Evolutionary conservation across 2,329 filamentous ascomycete species (phyloP).

Genomic region (Trichoderma cornu-damae): DNA sequence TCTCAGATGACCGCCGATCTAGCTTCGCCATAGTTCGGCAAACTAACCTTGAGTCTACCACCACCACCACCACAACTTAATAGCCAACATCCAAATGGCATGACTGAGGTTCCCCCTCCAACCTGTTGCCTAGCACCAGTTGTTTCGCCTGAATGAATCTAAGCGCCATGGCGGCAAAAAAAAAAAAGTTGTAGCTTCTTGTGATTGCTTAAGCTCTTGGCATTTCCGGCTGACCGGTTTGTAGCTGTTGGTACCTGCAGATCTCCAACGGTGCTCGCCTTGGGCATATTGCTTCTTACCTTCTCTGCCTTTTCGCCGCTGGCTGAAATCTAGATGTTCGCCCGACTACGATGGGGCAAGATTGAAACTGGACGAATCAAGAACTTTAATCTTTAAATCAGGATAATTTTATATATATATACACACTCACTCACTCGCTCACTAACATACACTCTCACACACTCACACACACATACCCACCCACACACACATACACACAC

Average conservation of each 20-base stretch:
- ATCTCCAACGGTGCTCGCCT: background rate
- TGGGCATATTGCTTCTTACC: background rate
- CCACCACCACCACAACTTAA: too few species aligned
- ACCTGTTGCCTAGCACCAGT: background rate
- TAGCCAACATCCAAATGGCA: background rate
- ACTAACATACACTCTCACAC: too few species aligned
- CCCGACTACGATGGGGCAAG: too few species aligned
- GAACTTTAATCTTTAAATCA: background rate
- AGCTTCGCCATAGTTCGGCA: too few species aligned
- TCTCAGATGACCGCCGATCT: too few species aligned
- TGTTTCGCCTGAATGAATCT: background rate
- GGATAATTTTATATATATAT: background rate
- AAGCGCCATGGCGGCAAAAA: background rate
- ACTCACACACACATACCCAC: too few species aligned
- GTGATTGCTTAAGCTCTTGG: background rate
- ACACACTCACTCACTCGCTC: too few species aligned
- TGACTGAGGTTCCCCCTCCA: background rate
- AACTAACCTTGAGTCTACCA: too few species aligned
- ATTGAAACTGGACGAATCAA: too few species aligned
- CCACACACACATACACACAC: too few species aligned
- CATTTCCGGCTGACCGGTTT: background rate
- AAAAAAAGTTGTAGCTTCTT: too few species aligned
- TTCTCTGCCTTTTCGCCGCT: too few species aligned
- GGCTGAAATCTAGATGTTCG: background rate
- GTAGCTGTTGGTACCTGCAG: background rate